Conservation (phyloP, 2,329 filamentous ascomycete species). For the Fusarium sp. region DNA sequence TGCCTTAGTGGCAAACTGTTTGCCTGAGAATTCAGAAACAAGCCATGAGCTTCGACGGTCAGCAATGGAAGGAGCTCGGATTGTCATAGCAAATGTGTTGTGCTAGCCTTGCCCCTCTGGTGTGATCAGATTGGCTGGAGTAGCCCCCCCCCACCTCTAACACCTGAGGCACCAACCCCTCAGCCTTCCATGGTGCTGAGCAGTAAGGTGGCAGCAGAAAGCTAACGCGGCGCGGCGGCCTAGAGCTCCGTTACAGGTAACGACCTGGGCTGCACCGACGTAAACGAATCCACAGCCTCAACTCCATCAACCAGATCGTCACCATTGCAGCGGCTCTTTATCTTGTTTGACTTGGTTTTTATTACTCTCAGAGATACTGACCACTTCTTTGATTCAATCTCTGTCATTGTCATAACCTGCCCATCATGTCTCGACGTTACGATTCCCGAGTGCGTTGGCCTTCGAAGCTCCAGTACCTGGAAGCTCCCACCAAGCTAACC, state of each 20-base stretch:
- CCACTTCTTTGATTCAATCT: not conserved
- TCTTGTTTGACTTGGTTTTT: slow-evolving; percentile 18
- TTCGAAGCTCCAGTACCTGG: slow-evolving; percentile 29
- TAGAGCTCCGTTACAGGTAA: slow-evolving; percentile 57
- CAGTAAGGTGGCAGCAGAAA: slow-evolving; percentile 42
- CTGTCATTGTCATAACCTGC: slow-evolving; percentile 20
- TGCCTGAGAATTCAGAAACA: slow-evolving; percentile 32
- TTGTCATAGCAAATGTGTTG: not conserved
- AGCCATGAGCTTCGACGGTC: slow-evolving; percentile 11
- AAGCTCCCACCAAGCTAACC: slow-evolving; percentile 46
- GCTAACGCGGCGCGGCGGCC: slow-evolving; percentile 58
- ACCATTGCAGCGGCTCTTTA: slow-evolving; percentile 36
- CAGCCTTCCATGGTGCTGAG: slow-evolving; percentile 26
- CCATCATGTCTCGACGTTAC: slow-evolving; percentile 93
- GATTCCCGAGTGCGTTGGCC: slow-evolving; percentile 85
- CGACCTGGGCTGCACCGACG: slow-evolving; percentile 32
- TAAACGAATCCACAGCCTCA: slow-evolving; percentile 44
- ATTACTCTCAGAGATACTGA: slow-evolving; percentile 4
- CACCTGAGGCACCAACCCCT: slow-evolving; percentile 45
- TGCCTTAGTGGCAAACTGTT: slow-evolving; percentile 30
- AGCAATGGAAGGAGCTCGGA: not conserved
- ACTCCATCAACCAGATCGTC: slow-evolving; percentile 40
- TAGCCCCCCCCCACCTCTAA: not conserved
- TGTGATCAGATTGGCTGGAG: slow-evolving; percentile 7
- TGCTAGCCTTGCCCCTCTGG: slow-evolving; percentile 32